Conservation (phyloP, 768 basidiomycete species). For the Royoungia palumana region DNA sequence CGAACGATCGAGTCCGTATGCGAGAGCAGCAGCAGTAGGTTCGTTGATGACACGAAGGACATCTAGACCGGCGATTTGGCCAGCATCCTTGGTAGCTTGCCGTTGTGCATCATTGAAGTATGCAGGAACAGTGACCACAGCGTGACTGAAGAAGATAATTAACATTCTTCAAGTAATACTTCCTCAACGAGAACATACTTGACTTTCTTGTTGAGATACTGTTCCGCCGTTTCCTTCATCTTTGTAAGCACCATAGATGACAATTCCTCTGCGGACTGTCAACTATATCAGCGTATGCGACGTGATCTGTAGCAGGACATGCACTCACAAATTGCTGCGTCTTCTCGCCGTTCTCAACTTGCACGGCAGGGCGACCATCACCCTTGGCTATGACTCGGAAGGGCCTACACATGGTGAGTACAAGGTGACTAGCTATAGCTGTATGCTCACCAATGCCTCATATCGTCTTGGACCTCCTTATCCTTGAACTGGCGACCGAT, state of each 20-base stretch:
- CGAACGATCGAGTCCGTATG: slow-evolving; percentile 88
- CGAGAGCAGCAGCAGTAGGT: slow-evolving; percentile 96
- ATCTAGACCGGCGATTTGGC: slow-evolving; percentile 95
- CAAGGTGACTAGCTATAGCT: neutral
- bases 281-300: slow-evolving; percentile 13
- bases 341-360: slow-evolving; percentile 86
- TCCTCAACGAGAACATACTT: slow-evolving; percentile 55
- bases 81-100: slow-evolving; percentile 97
- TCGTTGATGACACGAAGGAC: slow-evolving; percentile 99
- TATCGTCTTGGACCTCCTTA: slow-evolving; percentile 90
- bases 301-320: neutral
- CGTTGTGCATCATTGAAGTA: slow-evolving; percentile 99
- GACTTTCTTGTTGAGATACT: slow-evolving; percentile 88
- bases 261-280: slow-evolving; percentile 77
- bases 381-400: slow-evolving; percentile 71
- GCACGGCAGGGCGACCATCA: slow-evolving; percentile 75
- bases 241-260: slow-evolving; percentile 87
- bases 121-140: slow-evolving; percentile 93
- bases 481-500: slow-evolving; percentile 94
- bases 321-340: slow-evolving; percentile 69
- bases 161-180: neutral
- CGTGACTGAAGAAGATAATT: slow-evolving; percentile 47
- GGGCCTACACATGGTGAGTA: slow-evolving; percentile 49
- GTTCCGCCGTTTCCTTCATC: slow-evolving; percentile 95
- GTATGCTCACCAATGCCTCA: slow-evolving; percentile 67